Evolutionary conservation across 129 eudicot species (phyloP).

Genomic region (Pseudognaphalium luteoalbum): DNA sequence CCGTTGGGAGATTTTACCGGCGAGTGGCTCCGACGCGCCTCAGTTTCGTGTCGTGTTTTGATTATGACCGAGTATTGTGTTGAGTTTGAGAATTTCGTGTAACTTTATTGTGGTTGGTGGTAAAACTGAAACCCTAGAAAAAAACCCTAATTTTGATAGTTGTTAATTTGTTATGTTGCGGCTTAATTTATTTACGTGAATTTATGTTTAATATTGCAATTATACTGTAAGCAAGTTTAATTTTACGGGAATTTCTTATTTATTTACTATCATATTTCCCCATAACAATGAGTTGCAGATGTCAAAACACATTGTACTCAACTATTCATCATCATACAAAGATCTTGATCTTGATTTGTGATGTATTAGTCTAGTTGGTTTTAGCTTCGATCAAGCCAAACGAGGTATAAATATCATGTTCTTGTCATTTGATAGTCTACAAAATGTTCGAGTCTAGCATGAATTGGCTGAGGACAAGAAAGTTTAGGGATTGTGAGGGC

Average conservation of each 20-base stretch:
- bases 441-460: no score
- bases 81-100: neutral
- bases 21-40: conserved; percentile 67
- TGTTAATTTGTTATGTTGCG: neutral
- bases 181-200: neutral
- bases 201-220: neutral
- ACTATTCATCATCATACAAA: no score
- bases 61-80: neutral
- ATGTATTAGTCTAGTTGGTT: neutral
- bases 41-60: conserved; percentile 90
- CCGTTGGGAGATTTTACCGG: conserved; percentile 94
- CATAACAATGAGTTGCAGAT: no score
- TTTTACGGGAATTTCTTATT: no score
- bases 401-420: no score
- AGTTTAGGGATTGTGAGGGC: no score
- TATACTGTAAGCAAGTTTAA: no score
- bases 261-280: no score
- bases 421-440: no score
- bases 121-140: neutral
- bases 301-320: neutral
- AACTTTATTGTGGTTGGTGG: neutral
- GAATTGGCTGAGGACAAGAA: no score
- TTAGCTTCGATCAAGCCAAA: no score
- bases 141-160: neutral
- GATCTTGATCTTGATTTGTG: no score